These are phyloP conservation scores for Draba incana DNA, from an alignment of 345 rosid genomes.

Conservation along the genomic window DNA sequence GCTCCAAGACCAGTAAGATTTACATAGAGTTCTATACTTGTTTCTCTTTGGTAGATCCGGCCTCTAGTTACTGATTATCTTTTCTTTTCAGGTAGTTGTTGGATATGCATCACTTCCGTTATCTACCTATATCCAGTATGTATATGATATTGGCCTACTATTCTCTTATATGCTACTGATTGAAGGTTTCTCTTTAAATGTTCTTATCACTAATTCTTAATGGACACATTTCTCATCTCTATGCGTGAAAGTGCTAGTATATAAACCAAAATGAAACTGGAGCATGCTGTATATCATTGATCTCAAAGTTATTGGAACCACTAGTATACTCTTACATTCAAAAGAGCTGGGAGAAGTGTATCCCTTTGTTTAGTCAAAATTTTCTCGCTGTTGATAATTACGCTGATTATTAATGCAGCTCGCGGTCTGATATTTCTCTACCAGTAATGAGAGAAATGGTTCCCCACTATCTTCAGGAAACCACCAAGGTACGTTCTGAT, in stretches of 20 bases:
- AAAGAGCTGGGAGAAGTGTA: slow-evolving; percentile 16
- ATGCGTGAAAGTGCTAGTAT: slow-evolving; percentile 17
- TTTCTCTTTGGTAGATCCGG: slow-evolving; percentile 29
- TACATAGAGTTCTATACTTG: slow-evolving; percentile 27
- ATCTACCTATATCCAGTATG: slow-evolving; percentile 92
- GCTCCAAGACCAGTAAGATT: slow-evolving; percentile 94
- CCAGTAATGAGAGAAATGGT: slow-evolving; percentile 93
- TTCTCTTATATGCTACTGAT: slow-evolving; percentile 25
- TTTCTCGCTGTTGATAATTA: slow-evolving; percentile 16
- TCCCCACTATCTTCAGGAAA: slow-evolving; percentile 96
- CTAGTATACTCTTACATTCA: slow-evolving; percentile 14
- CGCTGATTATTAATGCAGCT: slow-evolving; percentile 53
- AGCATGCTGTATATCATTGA: slow-evolving; percentile 22
- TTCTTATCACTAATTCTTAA: slow-evolving; percentile 16
- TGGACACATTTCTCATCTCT: slow-evolving; percentile 14
- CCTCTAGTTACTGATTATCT: slow-evolving; percentile 16
- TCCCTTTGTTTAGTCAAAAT: slow-evolving; percentile 15
- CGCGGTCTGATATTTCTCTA: slow-evolving; percentile 90
- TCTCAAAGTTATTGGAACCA: slow-evolving; percentile 28
- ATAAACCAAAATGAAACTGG: slow-evolving; percentile 29
- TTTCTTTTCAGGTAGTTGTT: slow-evolving; percentile 67
- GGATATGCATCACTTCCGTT: slow-evolving; percentile 95
- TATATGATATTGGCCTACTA: slow-evolving; percentile 31
- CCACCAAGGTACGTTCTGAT: slow-evolving; percentile 69
- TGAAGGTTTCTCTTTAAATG: slow-evolving; percentile 28